These are phyloP conservation scores for Cercophora newfieldiana DNA, from an alignment of 495 filamentous ascomycete species.

Conservation along the genomic window DNA sequence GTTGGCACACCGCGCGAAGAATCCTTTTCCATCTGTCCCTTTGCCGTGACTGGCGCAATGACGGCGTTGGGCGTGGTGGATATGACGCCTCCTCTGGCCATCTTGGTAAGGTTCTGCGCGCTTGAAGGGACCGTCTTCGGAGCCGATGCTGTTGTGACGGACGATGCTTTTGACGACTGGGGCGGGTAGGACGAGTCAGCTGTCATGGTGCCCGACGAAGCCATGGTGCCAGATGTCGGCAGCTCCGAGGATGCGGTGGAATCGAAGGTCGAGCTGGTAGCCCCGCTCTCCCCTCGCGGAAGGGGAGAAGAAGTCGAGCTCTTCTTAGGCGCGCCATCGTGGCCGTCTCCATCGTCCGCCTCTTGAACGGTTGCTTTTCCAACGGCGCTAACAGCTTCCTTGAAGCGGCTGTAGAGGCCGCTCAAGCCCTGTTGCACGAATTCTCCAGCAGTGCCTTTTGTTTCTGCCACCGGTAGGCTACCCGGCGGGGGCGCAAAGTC, in stretches of 20 bases:
- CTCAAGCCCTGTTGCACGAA: slow-evolving; percentile 78
- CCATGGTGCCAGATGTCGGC: slow-evolving; percentile 33
- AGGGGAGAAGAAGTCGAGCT: slow-evolving; percentile 35
- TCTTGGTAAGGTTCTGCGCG: slow-evolving; percentile 48
- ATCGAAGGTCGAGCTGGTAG: slow-evolving; percentile 38
- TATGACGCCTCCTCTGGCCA: slow-evolving; percentile 39
- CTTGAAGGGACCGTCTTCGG: slow-evolving; percentile 56
- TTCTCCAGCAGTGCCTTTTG: slow-evolving; percentile 67
- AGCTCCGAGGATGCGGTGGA: slow-evolving; percentile 39
- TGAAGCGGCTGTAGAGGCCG: slow-evolving; percentile 79
- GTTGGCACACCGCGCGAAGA: slow-evolving; percentile 37
- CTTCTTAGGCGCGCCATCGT: slow-evolving; percentile 40
- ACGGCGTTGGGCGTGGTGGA: slow-evolving; percentile 28
- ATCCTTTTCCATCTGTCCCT: slow-evolving; percentile 52
- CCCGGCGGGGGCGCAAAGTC: slow-evolving; percentile 69
- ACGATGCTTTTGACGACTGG: slow-evolving; percentile 56
- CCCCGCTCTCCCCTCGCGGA: slow-evolving; percentile 36
- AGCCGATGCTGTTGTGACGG: slow-evolving; percentile 52
- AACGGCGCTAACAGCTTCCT: slow-evolving; percentile 68
- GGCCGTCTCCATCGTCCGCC: slow-evolving; percentile 34
- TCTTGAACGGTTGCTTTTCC: slow-evolving; percentile 58
- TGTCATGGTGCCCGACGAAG: slow-evolving; percentile 38
- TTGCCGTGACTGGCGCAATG: slow-evolving; percentile 59
- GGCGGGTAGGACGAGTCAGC: slow-evolving; percentile 38
- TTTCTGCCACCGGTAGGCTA: slow-evolving; percentile 56